phyloP scores from a whole-genome alignment of 108 stramenopile species.

The Discostella stelligeroides region DNA sequence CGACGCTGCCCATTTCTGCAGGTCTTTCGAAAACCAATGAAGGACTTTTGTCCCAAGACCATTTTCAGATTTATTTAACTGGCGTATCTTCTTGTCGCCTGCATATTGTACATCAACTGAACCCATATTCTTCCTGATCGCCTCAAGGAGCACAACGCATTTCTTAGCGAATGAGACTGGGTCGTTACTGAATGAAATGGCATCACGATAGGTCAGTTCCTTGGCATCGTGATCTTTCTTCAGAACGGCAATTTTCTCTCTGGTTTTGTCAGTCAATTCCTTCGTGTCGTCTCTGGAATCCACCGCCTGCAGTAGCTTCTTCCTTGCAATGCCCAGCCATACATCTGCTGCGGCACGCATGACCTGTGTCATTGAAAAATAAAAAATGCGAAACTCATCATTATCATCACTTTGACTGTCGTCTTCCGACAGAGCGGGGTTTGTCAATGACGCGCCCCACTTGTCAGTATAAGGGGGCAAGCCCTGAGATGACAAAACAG shows the following conservation, averaged over 20 bases:
- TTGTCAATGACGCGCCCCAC: constrained; percentile 40
- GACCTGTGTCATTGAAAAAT: constrained; percentile 40
- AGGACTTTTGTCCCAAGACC: constrained; percentile 72
- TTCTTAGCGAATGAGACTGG: constrained; percentile 60
- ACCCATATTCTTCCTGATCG: constrained; percentile 53
- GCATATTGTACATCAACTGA: constrained; percentile 45
- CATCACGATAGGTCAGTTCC: constrained; percentile 27
- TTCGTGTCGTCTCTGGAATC: not conserved
- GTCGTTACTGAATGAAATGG: constrained; percentile 25
- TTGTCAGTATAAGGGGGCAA: constrained; percentile 56
- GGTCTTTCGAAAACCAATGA: constrained; percentile 67
- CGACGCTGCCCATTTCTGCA: constrained; percentile 31
- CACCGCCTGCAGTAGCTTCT: constrained; percentile 32
- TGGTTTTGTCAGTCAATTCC: constrained; percentile 20
- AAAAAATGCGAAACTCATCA: constrained; percentile 42
- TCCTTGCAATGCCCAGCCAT: constrained; percentile 40
- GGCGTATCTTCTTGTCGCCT: constrained; percentile 48
- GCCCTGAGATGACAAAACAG: constrained; percentile 59
- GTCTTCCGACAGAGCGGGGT: constrained; percentile 14
- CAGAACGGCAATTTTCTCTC: constrained; percentile 31
- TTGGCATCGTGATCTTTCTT: constrained; percentile 39
- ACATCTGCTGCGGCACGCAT: constrained; percentile 46
- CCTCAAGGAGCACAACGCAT: constrained; percentile 51
- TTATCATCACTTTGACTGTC: constrained; percentile 25
- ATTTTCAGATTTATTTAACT: constrained; percentile 57